Evolutionary conservation across 768 basidiomycete genomes (phyloP), one percentile per base, ranked within the genome.

Genomic region (Chalciporus piperatus): DNA sequence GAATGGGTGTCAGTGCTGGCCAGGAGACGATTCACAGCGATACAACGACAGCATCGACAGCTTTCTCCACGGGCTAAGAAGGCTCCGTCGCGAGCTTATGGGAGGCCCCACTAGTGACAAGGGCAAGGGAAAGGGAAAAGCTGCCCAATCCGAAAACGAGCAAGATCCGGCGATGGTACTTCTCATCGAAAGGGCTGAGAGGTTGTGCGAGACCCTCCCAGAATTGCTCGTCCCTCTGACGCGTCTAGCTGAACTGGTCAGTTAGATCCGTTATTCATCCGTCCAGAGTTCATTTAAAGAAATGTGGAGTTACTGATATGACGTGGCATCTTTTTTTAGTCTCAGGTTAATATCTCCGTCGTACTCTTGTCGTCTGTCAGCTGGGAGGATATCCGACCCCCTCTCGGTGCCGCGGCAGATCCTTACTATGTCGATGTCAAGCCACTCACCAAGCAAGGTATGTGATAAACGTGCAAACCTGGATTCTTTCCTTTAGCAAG

Each of bases 331-430:
- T 47, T 49, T 47, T 85, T 48, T 37, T 53, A 90, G 89, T 70
- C 85, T 13, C 76, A 72, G 47, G 65, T 85, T 9, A 78, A 83
- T 25, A 56, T 90, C 27, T 77, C 76, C 2, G 78, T 83, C 0
- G 70, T 91, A 5, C 76, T 89, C 45, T 60, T 87, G 16, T 90
- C 88, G 2, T 76, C 78, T 45, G 74, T 79, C 9, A 74, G 75
- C 13, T 92, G 90, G 89, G 80, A 84, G 47, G 81, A 87, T 52
- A 76, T 89, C 43, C 77, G 80, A n/a, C 88, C 87, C 2, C 66
- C 82, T 0, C 65, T 85, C 1, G 87, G 86, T 8, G 83, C 85
- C 6, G 78, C 87, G 3, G 81, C 83, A 1, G 86, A 89, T 58
- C 90, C 90, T 0, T 89, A 82, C 59, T 81, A 79, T 59, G 62